Conservation (phyloP, 441 rosid genomes). For the Gossypium laxum region DNA sequence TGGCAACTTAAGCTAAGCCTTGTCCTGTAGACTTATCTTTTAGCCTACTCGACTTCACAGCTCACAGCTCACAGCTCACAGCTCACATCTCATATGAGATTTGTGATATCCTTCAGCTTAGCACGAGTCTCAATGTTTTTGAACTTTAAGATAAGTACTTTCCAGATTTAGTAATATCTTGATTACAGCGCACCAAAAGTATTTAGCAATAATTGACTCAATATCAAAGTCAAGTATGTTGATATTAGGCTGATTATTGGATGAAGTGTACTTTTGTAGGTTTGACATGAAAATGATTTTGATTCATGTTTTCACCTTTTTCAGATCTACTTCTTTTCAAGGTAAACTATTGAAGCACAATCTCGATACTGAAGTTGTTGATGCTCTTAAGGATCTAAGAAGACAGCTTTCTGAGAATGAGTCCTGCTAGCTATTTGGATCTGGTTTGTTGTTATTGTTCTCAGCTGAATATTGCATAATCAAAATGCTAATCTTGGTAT, state of each 20-base stretch:
- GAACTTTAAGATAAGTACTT: neutral
- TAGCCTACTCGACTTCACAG: neutral
- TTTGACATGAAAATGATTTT: neutral
- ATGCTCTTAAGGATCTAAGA: slow-evolving; percentile 61
- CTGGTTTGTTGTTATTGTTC: neutral
- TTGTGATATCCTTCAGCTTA: neutral
- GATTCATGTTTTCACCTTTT: neutral
- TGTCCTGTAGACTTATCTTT: neutral
- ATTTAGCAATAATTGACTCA: neutral
- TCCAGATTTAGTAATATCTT: neutral
- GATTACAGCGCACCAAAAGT: neutral
- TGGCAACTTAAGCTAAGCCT: neutral
- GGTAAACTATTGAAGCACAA: slow-evolving; percentile 70
- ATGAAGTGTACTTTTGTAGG: neutral
- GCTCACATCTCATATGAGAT: neutral
- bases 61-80: neutral
- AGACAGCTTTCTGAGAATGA: slow-evolving; percentile 45
- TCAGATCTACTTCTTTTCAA: slow-evolving; percentile 62
- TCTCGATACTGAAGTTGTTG: slow-evolving; percentile 70
- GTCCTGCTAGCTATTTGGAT: slow-evolving; percentile 20
- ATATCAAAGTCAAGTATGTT: neutral
- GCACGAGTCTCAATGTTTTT: neutral
- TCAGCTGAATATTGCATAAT: neutral
- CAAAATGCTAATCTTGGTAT: neutral
- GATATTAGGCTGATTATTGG: neutral